phyloP scores from a whole-genome alignment of 2,329 filamentous ascomycete genomes.

The Fusarium sp. region DNA sequence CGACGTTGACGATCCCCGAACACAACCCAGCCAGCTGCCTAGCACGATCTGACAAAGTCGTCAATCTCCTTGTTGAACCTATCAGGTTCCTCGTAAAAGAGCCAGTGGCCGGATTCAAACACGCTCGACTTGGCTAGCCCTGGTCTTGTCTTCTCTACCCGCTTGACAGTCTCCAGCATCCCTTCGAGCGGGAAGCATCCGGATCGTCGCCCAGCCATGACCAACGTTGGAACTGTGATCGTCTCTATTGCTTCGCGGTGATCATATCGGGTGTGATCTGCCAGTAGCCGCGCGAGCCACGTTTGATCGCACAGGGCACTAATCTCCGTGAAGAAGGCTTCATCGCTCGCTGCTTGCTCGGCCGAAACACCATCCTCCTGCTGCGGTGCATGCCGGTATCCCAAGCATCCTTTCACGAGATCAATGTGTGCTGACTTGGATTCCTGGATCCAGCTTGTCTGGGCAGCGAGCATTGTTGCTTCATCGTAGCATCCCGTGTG shows the following conservation, averaged over 20 bases:
- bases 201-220: conserved; percentile 41
- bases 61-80: conserved; percentile 39
- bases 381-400: conserved; percentile 38
- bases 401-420: conserved; percentile 39
- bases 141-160: conserved; percentile 31
- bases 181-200: conserved; percentile 42
- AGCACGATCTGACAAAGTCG: conserved; percentile 35
- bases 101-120: conserved; percentile 42
- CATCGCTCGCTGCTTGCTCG: conserved; percentile 36
- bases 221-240: conserved; percentile 39
- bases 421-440: conserved; percentile 36
- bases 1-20: neutral
- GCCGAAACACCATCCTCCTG: conserved; percentile 31
- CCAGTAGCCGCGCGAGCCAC: conserved; percentile 41
- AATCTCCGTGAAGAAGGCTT: conserved; percentile 40
- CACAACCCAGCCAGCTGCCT: neutral
- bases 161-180: conserved; percentile 40
- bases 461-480: conserved; percentile 37
- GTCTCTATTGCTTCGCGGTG: conserved; percentile 40
- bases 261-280: conserved; percentile 43
- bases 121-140: conserved; percentile 36
- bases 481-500: conserved; percentile 42
- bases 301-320: conserved; percentile 40
- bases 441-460: conserved; percentile 39
- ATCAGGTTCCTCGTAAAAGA: conserved; percentile 42